phyloP scores from a whole-genome alignment of 1,284 basidiomycete species.

The Trametes versicolor region DNA sequence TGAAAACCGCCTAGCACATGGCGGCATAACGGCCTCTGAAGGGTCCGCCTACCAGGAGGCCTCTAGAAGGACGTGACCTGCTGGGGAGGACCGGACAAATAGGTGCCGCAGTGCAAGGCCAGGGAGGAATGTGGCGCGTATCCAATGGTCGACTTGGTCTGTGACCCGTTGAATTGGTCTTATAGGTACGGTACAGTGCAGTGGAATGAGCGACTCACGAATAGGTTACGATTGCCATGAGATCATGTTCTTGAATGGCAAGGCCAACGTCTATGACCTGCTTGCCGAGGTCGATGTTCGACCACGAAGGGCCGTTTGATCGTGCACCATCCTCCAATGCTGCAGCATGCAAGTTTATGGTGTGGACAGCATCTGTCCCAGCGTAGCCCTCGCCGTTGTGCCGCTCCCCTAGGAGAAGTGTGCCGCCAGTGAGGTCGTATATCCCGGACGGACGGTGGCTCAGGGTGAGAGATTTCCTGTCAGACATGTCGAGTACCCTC shows the following conservation, averaged over 20 bases:
- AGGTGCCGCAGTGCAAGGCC: too few relatives aligned
- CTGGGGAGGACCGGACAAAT: too few relatives aligned
- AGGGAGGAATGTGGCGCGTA: too few relatives aligned
- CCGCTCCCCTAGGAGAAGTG: conserved; percentile 50
- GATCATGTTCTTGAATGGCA: conserved; percentile 56
- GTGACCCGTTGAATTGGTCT: too few relatives aligned
- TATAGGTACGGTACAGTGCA: background rate
- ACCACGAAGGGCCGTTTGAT: conserved; percentile 42
- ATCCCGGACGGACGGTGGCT: conserved; percentile 43
- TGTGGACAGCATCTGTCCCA: conserved; percentile 29
- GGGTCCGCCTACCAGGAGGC: too few relatives aligned
- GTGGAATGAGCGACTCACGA: conserved; percentile 37
- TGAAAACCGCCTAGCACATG: too few relatives aligned
- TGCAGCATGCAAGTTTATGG: conserved; percentile 22
- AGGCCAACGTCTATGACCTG: conserved; percentile 50
- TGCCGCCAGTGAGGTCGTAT: conserved; percentile 54
- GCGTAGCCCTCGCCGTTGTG: conserved; percentile 15
- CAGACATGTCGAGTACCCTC: conserved; percentile 38
- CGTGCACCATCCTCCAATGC: background rate
- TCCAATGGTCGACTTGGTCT: too few relatives aligned
- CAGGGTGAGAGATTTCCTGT: conserved; percentile 18
- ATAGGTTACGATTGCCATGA: conserved; percentile 52
- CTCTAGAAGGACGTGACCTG: too few relatives aligned
- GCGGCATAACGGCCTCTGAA: too few relatives aligned
- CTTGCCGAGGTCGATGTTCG: conserved; percentile 42